Evolutionary conservation across 2,329 filamentous ascomycete genomes (phyloP).

Genomic region (Sporothrix pseudoabietina): DNA sequence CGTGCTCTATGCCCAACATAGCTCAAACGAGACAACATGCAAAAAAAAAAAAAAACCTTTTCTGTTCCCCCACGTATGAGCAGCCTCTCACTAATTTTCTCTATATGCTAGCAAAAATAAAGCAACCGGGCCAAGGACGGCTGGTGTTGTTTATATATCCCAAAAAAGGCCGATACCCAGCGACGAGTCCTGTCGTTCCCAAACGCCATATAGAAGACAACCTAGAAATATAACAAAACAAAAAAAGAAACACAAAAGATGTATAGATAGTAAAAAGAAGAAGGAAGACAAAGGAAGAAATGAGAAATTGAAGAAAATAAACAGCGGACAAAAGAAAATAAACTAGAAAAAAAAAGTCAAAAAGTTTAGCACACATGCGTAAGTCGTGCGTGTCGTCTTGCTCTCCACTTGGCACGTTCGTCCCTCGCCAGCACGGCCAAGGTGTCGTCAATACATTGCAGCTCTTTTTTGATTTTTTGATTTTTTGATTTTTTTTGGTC

Average conservation of each 20-base stretch:
- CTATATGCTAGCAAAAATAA: conserved; percentile 26
- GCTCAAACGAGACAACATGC: background rate
- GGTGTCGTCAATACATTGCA: background rate
- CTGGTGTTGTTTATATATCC: conserved; percentile 14
- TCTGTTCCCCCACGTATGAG: conserved; percentile 18
- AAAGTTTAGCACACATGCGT: background rate
- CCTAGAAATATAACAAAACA: background rate
- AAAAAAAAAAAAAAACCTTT: background rate
- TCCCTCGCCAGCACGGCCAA: background rate
- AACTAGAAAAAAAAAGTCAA: background rate
- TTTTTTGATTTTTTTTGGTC: background rate
- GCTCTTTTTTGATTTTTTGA: background rate
- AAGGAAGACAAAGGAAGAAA: background rate
- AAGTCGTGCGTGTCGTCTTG: background rate
- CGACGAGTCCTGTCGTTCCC: conserved; percentile 14
- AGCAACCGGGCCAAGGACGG: background rate
- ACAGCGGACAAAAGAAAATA: background rate
- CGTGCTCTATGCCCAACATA: background rate
- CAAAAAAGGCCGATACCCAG: conserved; percentile 14
- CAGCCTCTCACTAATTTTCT: conserved; percentile 24
- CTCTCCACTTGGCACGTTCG: background rate
- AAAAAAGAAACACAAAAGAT: too few species aligned
- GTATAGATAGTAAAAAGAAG: background rate
- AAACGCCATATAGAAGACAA: conserved; percentile 18
- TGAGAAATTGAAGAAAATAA: background rate